Conservation (phyloP, 2,329 filamentous ascomycete species). For the Daldinia sp. region DNA sequence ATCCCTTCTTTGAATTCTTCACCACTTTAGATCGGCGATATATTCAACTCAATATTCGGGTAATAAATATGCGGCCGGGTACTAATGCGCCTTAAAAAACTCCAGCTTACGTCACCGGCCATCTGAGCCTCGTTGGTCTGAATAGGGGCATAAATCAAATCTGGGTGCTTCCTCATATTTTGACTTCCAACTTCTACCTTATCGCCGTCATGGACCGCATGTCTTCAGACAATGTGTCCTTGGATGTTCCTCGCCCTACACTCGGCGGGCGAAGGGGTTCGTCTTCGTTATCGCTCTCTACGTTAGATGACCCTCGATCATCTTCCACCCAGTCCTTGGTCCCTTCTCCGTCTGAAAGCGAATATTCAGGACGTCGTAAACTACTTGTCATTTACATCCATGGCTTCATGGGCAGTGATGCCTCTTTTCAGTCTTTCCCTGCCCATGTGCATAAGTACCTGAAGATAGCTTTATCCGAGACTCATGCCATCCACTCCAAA, state of each 20-base stretch:
- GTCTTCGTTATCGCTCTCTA: slow-evolving; percentile 38
- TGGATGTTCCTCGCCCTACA: slow-evolving; percentile 24
- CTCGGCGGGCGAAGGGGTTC: slow-evolving; percentile 5
- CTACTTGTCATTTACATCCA: slow-evolving; percentile 87
- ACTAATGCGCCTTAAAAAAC: slow-evolving; percentile 8
- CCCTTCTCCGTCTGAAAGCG: slow-evolving; percentile 45
- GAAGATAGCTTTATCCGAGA: slow-evolving; percentile 73
- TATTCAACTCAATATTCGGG: neutral
- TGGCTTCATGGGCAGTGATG: slow-evolving; percentile 90
- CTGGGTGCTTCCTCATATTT: neutral
- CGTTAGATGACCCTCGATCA: slow-evolving; percentile 58
- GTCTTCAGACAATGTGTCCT: slow-evolving; percentile 19
- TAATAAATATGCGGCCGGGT: slow-evolving; percentile 1
- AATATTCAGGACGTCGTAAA: slow-evolving; percentile 59
- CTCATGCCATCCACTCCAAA: slow-evolving; percentile 87
- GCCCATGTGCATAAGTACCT: slow-evolving; percentile 85
- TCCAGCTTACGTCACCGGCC: slow-evolving; percentile 31
- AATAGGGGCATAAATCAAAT: slow-evolving; percentile 3
- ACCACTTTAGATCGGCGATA: neutral
- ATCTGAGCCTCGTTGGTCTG: slow-evolving; percentile 14
- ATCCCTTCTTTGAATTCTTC: neutral
- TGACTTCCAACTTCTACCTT: slow-evolving; percentile 7
- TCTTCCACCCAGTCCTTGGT: slow-evolving; percentile 61
- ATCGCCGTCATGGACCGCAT: slow-evolving; percentile 21
- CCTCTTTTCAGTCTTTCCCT: slow-evolving; percentile 88